Evolutionary conservation across 768 basidiomycete species (phyloP).

Genomic region (Astraeus odoratus): DNA sequence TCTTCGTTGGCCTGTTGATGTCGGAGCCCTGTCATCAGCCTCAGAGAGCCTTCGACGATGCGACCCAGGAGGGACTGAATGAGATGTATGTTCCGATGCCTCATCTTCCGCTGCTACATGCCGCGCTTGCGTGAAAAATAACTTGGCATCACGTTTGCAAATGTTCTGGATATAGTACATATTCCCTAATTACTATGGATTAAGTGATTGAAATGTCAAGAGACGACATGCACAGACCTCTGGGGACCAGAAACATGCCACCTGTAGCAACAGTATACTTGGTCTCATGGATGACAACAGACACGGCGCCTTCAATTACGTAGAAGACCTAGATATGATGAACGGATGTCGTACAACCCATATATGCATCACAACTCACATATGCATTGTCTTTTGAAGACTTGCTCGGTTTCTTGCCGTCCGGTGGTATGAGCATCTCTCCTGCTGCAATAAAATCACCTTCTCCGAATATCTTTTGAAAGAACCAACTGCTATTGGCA

Average conservation of each 20-base stretch:
- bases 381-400: constrained; percentile 91
- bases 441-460: constrained; percentile 90
- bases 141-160: constrained; percentile 62
- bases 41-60: constrained; percentile 23
- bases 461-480: constrained; percentile 90
- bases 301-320: constrained; percentile 84
- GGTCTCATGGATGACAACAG: constrained; percentile 75
- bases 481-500: constrained; percentile 65
- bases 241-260: constrained; percentile 84
- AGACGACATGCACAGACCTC: constrained; percentile 57
- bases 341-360: not conserved
- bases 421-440: constrained; percentile 72
- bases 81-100: constrained; percentile 18
- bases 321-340: constrained; percentile 51
- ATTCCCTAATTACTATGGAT: constrained; percentile 52
- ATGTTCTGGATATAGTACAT: constrained; percentile 89
- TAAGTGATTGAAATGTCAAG: constrained; percentile 4
- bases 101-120: constrained; percentile 33
- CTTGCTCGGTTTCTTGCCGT: constrained; percentile 80
- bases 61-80: constrained; percentile 24
- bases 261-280: constrained; percentile 74
- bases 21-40: constrained; percentile 2
- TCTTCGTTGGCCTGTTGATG: constrained; percentile 11
- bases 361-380: constrained; percentile 38
- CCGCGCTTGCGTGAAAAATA: constrained; percentile 91